These are phyloP conservation scores for Neonectria coccinea DNA, from an alignment of 2,329 filamentous ascomycete species.

Conservation along the genomic window DNA sequence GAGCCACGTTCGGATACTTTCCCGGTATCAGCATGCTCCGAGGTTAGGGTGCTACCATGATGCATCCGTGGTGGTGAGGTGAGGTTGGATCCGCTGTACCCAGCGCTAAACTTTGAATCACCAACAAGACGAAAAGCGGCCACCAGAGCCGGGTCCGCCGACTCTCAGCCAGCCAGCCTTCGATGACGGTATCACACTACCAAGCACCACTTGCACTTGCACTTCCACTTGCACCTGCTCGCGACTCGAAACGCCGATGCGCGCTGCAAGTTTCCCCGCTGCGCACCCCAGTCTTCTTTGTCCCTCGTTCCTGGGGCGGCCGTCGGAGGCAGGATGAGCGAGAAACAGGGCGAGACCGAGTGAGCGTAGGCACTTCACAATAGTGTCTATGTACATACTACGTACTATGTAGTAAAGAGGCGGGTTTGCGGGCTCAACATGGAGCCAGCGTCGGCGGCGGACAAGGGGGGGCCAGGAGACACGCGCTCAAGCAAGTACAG, in stretches of 20 bases:
- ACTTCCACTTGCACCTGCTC: constrained; percentile 24
- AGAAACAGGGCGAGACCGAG: constrained; percentile 5
- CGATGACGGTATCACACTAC: constrained; percentile 26
- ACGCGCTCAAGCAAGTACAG: constrained; percentile 21
- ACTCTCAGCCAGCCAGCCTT: constrained; percentile 33
- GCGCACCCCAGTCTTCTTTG: constrained; percentile 11
- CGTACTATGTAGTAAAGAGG: constrained; percentile 1
- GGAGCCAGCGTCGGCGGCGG: constrained; percentile 23
- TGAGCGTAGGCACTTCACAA: neutral
- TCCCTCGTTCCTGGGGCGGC: constrained; percentile 14
- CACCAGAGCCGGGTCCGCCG: constrained; percentile 25
- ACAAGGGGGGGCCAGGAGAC: constrained; percentile 26
- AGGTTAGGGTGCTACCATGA: constrained; percentile 33
- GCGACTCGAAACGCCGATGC: constrained; percentile 32
- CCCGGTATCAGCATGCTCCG: constrained; percentile 35
- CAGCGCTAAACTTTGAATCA: constrained; percentile 42
- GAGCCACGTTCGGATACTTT: constrained; percentile 31
- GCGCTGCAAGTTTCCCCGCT: constrained; percentile 14
- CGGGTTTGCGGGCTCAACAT: constrained; percentile 20
- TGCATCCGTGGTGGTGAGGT: constrained; percentile 35
- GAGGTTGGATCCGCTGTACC: constrained; percentile 36
- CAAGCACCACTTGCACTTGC: constrained; percentile 24
- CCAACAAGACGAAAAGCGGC: constrained; percentile 24
- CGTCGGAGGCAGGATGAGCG: constrained; percentile 14
- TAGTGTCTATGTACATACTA: constrained; percentile 12